Evolutionary conservation across 305 asterid species (phyloP).

Genomic region (Fraxinus platypoda): DNA sequence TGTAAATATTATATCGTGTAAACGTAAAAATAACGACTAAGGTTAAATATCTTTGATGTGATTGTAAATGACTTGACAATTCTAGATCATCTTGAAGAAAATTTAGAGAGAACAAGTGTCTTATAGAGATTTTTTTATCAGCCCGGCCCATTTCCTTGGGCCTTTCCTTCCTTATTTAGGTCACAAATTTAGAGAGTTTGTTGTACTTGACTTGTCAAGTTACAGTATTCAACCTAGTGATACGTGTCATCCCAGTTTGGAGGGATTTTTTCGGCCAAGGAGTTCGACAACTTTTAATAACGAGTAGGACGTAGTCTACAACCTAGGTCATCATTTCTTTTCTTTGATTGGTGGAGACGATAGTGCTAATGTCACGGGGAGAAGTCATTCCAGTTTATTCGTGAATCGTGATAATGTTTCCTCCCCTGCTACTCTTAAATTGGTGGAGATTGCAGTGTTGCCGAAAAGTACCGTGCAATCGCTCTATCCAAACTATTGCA

Average conservation of each 20-base stretch:
- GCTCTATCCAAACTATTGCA: not conserved
- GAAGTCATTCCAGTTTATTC: not conserved
- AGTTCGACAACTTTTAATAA: no score
- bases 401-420: not conserved
- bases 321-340: not conserved
- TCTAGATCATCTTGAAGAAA: not conserved
- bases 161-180: not conserved
- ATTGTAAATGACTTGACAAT: not conserved
- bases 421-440: not conserved
- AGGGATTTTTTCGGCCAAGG: not conserved
- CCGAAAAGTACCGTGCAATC: not conserved
- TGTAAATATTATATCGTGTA: not conserved
- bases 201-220: not conserved
- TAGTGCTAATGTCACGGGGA: not conserved
- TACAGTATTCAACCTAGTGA: not conserved
- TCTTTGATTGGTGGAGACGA: not conserved
- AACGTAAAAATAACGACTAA: not conserved
- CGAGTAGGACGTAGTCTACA: not conserved
- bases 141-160: not conserved
- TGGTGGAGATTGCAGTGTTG: not conserved
- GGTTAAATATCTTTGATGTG: not conserved
- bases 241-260: not conserved
- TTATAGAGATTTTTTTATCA: not conserved
- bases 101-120: not conserved
- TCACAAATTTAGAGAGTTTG: not conserved